Evolutionary conservation across 768 basidiomycete genomes (phyloP).

Genomic region (Podaxis carcinomalis): DNA sequence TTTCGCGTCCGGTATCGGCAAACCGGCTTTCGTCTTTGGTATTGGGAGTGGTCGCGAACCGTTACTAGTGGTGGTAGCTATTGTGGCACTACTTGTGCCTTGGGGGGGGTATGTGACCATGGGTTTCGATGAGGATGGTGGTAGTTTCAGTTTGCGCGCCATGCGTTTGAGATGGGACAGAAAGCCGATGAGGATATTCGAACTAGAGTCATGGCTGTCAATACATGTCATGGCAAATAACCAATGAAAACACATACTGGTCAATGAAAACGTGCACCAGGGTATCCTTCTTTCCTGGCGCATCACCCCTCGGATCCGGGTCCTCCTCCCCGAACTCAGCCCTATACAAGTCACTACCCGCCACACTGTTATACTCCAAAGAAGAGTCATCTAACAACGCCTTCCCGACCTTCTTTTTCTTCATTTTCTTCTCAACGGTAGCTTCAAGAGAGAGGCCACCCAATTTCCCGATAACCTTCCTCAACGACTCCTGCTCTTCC

Average conservation of each 20-base stretch:
- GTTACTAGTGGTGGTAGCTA: conserved; percentile 3
- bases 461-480: conserved; percentile 21
- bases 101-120: conserved; percentile 10
- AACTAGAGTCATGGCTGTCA: conserved; percentile 51
- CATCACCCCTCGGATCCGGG: conserved; percentile 28
- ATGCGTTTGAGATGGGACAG: conserved; percentile 59
- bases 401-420: conserved; percentile 8
- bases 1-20: conserved; percentile 2
- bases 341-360: conserved; percentile 10
- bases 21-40: conserved; percentile 13
- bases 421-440: conserved; percentile 12
- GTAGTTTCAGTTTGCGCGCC: conserved; percentile 4
- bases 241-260: conserved; percentile 39
- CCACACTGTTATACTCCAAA: conserved; percentile 4
- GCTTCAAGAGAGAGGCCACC: conserved; percentile 13
- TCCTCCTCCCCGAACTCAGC: conserved; percentile 20
- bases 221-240: conserved; percentile 17
- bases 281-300: conserved; percentile 27
- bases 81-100: conserved; percentile 12
- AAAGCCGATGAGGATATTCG: conserved; percentile 84
- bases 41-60: conserved; percentile 18
- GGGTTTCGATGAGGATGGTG: conserved; percentile 11
- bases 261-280: conserved; percentile 51
- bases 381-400: conserved; percentile 2
- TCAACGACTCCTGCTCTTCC: conserved; percentile 34